These are phyloP conservation scores for Bigelowiella natans DNA, from an alignment of 78 protist species.

Conservation along the genomic window DNA sequence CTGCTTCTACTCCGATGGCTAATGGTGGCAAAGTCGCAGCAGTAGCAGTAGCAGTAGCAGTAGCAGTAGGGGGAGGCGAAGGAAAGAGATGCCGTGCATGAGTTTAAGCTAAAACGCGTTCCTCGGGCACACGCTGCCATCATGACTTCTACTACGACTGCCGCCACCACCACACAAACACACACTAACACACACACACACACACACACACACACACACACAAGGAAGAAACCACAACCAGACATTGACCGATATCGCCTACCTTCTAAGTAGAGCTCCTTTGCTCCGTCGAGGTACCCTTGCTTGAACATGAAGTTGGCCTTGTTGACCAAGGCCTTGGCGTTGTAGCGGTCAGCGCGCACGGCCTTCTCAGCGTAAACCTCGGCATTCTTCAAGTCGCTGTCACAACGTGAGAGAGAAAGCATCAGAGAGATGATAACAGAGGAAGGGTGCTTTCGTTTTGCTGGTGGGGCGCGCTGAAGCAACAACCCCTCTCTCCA, in stretches of 20 bases:
- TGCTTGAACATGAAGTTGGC: constrained; percentile 38
- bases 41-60: too few relatives aligned
- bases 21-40: too few relatives aligned
- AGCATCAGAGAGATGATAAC: too few relatives aligned
- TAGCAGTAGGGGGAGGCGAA: too few relatives aligned
- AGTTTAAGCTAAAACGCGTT: too few relatives aligned
- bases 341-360: constrained; percentile 56
- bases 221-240: not conserved
- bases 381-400: constrained; percentile 23
- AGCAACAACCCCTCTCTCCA: too few relatives aligned
- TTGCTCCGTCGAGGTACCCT: constrained; percentile 8
- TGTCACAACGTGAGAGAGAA: too few relatives aligned
- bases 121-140: too few relatives aligned
- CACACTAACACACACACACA: not conserved
- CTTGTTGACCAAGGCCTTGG: constrained; percentile 63
- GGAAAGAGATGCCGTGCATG: too few relatives aligned
- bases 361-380: constrained; percentile 49
- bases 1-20: constrained; percentile 55
- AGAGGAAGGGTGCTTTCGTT: too few relatives aligned
- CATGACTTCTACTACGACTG: too few relatives aligned
- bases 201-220: not conserved
- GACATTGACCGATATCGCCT: not conserved
- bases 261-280: not conserved
- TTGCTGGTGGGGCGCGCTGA: too few relatives aligned
- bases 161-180: not conserved